Evolutionary conservation across 2,329 filamentous ascomycete species (phyloP).

Genomic region (Intubia oerlemansii): DNA sequence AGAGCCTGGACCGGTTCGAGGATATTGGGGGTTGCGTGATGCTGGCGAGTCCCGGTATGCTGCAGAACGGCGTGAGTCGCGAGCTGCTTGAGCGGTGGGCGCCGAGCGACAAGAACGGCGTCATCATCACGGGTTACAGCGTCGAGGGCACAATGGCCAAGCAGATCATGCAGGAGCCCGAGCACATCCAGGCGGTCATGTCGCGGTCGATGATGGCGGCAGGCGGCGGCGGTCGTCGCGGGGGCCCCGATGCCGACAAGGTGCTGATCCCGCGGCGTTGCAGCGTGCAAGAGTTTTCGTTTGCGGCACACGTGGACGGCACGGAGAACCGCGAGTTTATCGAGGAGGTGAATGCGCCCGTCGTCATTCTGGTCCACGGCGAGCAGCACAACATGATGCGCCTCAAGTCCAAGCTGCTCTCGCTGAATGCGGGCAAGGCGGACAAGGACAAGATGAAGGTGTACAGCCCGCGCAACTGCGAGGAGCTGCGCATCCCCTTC

Average conservation of each 20-base stretch:
- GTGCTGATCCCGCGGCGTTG: constrained; percentile 83
- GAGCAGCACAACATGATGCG: constrained; percentile 98
- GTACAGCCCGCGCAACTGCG: constrained; percentile 83
- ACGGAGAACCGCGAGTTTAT: constrained; percentile 94
- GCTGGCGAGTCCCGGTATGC: constrained; percentile 93
- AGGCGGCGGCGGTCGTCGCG: constrained; percentile 38
- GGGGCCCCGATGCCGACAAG: constrained; percentile 56
- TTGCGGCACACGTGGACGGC: constrained; percentile 91
- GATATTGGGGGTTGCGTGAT: constrained; percentile 92
- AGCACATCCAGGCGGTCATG: constrained; percentile 89
- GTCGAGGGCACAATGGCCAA: constrained; percentile 98
- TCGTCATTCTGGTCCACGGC: constrained; percentile 91
- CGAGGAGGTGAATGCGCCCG: constrained; percentile 75
- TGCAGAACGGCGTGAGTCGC: constrained; percentile 87
- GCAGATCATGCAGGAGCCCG: constrained; percentile 83
- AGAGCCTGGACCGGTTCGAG: constrained; percentile 86
- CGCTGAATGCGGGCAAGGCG: constrained; percentile 66
- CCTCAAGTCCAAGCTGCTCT: constrained; percentile 80
- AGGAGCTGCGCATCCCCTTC: constrained; percentile 88
- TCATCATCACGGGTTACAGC: constrained; percentile 95
- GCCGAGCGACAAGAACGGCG: constrained; percentile 89
- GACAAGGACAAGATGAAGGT: constrained; percentile 74
- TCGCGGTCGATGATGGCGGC: constrained; percentile 32
- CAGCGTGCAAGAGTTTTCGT: constrained; percentile 84
- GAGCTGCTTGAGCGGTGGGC: constrained; percentile 91